phyloP scores from a whole-genome alignment of 495 filamentous ascomycete species.

The Podospora australis region DNA sequence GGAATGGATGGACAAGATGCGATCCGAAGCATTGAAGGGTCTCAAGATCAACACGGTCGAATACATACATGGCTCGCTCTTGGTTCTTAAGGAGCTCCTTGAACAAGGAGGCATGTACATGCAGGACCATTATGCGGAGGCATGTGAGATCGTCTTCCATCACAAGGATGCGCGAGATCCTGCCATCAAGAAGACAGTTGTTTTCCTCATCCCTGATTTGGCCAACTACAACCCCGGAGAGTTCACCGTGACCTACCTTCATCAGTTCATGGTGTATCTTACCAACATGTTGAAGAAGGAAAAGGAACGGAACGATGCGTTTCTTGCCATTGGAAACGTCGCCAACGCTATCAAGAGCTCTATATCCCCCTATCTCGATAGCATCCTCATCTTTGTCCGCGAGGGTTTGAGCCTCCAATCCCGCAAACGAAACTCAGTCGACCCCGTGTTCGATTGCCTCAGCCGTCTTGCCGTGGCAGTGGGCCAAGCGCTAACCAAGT shows the following conservation, averaged over 20 bases:
- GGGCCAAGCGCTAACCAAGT: conserved; percentile 93
- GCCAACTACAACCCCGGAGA: conserved; percentile 85
- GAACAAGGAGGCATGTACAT: conserved; percentile 97
- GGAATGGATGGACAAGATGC: conserved; percentile 79
- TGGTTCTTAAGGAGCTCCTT: conserved; percentile 85
- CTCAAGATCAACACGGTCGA: conserved; percentile 76
- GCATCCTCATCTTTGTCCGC: conserved; percentile 83
- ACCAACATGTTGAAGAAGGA: conserved; percentile 93
- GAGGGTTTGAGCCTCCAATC: conserved; percentile 80
- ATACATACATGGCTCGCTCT: conserved; percentile 80
- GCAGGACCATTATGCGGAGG: conserved; percentile 78
- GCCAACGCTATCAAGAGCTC: conserved; percentile 90
- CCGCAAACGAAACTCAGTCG: conserved; percentile 64
- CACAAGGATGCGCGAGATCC: conserved; percentile 87
- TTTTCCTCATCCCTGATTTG: conserved; percentile 84
- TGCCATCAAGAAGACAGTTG: conserved; percentile 79
- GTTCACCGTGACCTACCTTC: conserved; percentile 75
- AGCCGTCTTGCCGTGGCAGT: conserved; percentile 93
- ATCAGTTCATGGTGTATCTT: conserved; percentile 94
- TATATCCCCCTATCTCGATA: conserved; percentile 92
- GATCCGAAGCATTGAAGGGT: conserved; percentile 71
- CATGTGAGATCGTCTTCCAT: conserved; percentile 83
- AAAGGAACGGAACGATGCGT: conserved; percentile 85
- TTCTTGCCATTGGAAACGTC: conserved; percentile 90
- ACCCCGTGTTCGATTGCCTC: conserved; percentile 98